Evolutionary conservation across 192 early-diverging fungal genomes (phyloP).

Genomic region (Lobosporangium transversale): DNA sequence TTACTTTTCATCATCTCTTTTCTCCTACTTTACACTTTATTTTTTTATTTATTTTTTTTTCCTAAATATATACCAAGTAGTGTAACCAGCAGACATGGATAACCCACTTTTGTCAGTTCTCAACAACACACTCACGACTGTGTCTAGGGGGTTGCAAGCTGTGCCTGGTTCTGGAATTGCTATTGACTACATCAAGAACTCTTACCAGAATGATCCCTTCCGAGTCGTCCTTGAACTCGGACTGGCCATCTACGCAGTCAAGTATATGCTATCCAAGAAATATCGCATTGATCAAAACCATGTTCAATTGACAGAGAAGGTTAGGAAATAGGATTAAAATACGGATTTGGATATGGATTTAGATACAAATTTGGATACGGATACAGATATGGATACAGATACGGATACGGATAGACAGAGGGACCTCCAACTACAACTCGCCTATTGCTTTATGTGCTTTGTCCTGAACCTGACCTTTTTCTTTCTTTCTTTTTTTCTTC

Average conservation of each 20-base stretch:
- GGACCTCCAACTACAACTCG: too few species aligned
- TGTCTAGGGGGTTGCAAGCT: slow-evolving; percentile 47
- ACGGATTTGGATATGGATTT: too few species aligned
- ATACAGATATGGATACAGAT: too few species aligned
- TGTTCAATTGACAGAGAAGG: slow-evolving; percentile 86
- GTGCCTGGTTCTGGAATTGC: slow-evolving; percentile 81
- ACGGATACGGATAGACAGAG: too few species aligned
- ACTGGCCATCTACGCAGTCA: slow-evolving; percentile 86
- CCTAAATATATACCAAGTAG: too few species aligned
- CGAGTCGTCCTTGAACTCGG: slow-evolving; percentile 86
- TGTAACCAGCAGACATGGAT: slow-evolving; percentile 18
- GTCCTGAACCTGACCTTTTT: neutral
- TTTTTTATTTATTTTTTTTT: neutral
- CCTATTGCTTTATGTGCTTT: too few species aligned
- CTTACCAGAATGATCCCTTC: slow-evolving; percentile 93
- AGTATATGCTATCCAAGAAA: slow-evolving; percentile 86
- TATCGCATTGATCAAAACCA: slow-evolving; percentile 80
- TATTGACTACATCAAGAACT: slow-evolving; percentile 82
- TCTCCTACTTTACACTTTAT: neutral
- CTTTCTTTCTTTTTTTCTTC: neutral
- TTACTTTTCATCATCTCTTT: neutral
- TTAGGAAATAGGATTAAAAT: slow-evolving; percentile 31
- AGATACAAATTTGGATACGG: too few species aligned
- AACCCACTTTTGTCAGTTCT: slow-evolving; percentile 52
- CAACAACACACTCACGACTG: slow-evolving; percentile 50